Percentiles rank a stretch among this genome's conserved stretches.
These are phyloP conservation scores for Termitomyces sp. DNA, from an alignment of 768 basidiomycete genomes.

Conservation along the genomic window DNA sequence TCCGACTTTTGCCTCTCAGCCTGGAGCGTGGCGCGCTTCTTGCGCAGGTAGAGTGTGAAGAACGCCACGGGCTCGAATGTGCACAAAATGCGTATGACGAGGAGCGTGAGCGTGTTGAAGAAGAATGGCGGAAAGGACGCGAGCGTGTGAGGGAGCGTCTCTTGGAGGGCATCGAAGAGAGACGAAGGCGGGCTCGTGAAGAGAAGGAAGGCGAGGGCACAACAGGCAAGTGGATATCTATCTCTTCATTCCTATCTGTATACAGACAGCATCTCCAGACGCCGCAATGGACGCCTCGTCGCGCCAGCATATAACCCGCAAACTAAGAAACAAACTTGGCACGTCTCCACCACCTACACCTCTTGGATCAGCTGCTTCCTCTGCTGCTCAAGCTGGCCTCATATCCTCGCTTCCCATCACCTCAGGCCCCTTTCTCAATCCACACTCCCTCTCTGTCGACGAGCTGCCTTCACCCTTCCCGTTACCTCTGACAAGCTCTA, in stretches of 20 bases:
- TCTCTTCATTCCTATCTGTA: conserved; percentile 4
- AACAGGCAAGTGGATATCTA: conserved; percentile 45
- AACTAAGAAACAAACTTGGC: conserved; percentile 75
- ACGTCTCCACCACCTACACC: conserved; percentile 78
- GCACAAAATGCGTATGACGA: conserved; percentile 71
- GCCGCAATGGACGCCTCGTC: conserved; percentile 70
- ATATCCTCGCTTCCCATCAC: conserved; percentile 54
- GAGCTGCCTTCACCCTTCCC: conserved; percentile 86
- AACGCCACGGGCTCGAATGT: conserved; percentile 60
- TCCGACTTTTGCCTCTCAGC: conserved; percentile 68
- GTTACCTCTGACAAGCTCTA: conserved; percentile 55
- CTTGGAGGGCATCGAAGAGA: conserved; percentile 81
- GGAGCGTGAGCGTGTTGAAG: conserved; percentile 74
- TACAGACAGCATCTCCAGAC: conserved; percentile 35
- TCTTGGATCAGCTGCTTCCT: conserved; percentile 32
- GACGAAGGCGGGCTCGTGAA: conserved; percentile 70
- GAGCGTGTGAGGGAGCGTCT: conserved; percentile 73
- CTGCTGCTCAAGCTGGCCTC: conserved; percentile 26
- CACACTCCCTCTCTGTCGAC: conserved; percentile 80
- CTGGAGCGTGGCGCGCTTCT: conserved; percentile 74
- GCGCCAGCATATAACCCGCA: conserved; percentile 76
- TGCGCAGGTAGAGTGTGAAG: conserved; percentile 59
- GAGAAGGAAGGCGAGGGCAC: conserved; percentile 90
- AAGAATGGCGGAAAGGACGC: conserved; percentile 73
- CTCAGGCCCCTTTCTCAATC: conserved; percentile 67